These are phyloP conservation scores for Penicillium sp. DNA, from an alignment of 2,329 filamentous ascomycete genomes.

Conservation along the genomic window DNA sequence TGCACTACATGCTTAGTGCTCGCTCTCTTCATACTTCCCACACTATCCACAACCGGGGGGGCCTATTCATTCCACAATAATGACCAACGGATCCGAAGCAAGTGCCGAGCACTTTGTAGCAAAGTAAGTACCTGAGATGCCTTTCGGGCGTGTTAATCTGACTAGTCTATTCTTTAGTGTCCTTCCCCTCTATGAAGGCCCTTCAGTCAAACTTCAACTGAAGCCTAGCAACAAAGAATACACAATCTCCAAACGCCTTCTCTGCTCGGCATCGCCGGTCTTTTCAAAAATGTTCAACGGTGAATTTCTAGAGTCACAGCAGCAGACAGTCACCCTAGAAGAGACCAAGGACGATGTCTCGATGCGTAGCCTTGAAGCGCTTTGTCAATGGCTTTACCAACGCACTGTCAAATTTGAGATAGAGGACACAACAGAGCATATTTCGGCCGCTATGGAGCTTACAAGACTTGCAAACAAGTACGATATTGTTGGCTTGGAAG, in stretches of 20 bases:
- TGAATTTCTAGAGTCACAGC: constrained; percentile 6
- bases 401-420: constrained; percentile 4
- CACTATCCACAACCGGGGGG: too few species aligned
- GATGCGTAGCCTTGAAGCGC: constrained; percentile 9
- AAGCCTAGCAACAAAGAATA: constrained; percentile 6
- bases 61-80: neutral
- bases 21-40: too few species aligned
- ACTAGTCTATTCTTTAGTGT: constrained; percentile 2
- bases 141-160: neutral
- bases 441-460: constrained; percentile 15
- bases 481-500: neutral
- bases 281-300: constrained; percentile 20
- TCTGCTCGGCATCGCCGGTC: constrained; percentile 8
- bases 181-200: constrained; percentile 13
- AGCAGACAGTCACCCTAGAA: constrained; percentile 10
- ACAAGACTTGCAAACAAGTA: constrained; percentile 15
- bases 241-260: constrained; percentile 7
- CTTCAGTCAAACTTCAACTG: constrained; percentile 11
- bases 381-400: constrained; percentile 19
- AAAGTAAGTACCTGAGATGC: neutral
- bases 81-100: neutral
- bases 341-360: constrained; percentile 12
- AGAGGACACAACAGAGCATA: neutral
- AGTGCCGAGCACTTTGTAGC: neutral
- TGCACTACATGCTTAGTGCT: too few species aligned